These are phyloP conservation scores for Conringia planisiliqua DNA, from an alignment of 345 rosid species.

Conservation along the genomic window DNA sequence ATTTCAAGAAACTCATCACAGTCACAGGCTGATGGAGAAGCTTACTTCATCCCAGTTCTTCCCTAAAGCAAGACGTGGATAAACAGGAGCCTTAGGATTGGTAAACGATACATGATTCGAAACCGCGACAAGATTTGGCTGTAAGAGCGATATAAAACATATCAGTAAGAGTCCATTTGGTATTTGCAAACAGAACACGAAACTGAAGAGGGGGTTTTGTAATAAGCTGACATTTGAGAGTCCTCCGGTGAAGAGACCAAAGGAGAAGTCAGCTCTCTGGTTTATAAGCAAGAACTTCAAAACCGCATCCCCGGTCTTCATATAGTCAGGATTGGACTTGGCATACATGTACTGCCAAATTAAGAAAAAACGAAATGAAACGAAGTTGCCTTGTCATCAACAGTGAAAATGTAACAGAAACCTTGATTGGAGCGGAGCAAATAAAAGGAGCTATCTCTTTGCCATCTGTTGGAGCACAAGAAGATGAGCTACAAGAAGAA, in stretches of 20 bases:
- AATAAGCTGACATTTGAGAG: constrained; percentile 46
- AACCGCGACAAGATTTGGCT: constrained; percentile 73
- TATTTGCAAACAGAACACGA: background rate
- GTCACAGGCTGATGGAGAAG: background rate
- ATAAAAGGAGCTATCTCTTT: constrained; percentile 53
- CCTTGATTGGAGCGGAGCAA: constrained; percentile 87
- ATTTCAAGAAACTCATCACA: background rate
- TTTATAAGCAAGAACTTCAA: constrained; percentile 70
- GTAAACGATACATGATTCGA: constrained; percentile 53
- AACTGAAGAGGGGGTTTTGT: background rate
- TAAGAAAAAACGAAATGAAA: background rate
- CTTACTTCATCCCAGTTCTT: constrained; percentile 82
- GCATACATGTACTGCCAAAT: constrained; percentile 62
- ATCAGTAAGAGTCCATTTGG: background rate
- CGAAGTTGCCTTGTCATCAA: background rate
- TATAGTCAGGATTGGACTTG: constrained; percentile 42
- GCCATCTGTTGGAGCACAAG: constrained; percentile 47
- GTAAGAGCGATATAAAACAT: constrained; percentile 27
- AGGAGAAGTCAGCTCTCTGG: constrained; percentile 83
- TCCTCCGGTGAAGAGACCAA: constrained; percentile 69
- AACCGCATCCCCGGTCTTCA: constrained; percentile 48
- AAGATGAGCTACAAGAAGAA: constrained; percentile 42
- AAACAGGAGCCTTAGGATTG: constrained; percentile 73
- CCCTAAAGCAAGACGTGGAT: constrained; percentile 79
- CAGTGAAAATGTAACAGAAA: background rate